Evolutionary conservation across 148 eudicot genomes (phyloP).

Genomic region (Camellia granthamiana): DNA sequence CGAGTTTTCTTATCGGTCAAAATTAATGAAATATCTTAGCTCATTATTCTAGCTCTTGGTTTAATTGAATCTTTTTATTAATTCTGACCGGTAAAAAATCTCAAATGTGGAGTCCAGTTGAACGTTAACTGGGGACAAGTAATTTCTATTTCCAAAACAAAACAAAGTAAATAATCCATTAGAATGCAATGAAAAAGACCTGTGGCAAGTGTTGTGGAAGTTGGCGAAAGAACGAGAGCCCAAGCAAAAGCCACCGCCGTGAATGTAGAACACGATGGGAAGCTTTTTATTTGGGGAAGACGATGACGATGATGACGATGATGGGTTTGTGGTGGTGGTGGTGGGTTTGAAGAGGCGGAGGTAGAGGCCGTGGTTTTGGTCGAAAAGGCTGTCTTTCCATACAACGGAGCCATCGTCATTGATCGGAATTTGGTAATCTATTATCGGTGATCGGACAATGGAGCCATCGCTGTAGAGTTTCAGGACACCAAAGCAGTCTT

Average conservation of each 20-base stretch:
- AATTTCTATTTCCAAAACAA: no score
- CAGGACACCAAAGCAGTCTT: constrained; percentile 62
- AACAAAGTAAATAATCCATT: no score
- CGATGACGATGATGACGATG: constrained; percentile 35
- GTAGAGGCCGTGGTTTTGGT: constrained; percentile 34
- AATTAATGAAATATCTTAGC: no score
- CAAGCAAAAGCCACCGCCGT: constrained; percentile 85
- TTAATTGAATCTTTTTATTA: no score
- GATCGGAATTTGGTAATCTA: constrained; percentile 29
- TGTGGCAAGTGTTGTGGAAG: constrained; percentile 46
- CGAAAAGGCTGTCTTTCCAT: constrained; percentile 56
- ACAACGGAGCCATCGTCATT: constrained; percentile 35
- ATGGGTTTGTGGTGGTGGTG: background rate
- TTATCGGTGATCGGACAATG: constrained; percentile 32
- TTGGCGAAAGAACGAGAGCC: constrained; percentile 74
- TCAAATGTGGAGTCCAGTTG: no score
- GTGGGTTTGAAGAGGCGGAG: constrained; percentile 65
- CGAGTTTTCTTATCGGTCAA: no score
- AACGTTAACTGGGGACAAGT: no score
- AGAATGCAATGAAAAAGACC: no score
- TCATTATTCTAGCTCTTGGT: no score
- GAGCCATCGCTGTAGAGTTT: constrained; percentile 65
- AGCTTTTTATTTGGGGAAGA: constrained; percentile 15
- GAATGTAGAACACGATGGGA: constrained; percentile 47
- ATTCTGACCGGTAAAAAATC: no score